Evolutionary conservation across 805 yeast genomes (phyloP).

Genomic region (Candida michaelii): DNA sequence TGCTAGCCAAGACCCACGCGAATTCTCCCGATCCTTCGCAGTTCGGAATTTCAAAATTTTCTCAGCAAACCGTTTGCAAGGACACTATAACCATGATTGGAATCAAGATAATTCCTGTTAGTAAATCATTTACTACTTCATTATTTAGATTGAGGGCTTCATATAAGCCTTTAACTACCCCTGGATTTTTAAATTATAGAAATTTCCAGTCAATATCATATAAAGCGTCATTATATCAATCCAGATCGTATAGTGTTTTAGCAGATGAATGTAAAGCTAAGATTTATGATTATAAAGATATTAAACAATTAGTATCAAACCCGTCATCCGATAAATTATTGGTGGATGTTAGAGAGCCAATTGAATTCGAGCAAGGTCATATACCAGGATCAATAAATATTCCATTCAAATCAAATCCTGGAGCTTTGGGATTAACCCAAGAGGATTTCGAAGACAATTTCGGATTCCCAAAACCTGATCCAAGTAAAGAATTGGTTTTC

Average conservation of each 20-base stretch:
- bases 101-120: conserved; percentile 4
- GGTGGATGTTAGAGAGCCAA: conserved; percentile 92
- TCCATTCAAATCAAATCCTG: conserved; percentile 89
- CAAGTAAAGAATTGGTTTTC: conserved; percentile 73
- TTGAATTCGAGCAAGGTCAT: conserved; percentile 68
- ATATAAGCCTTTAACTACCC: neutral
- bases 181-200: neutral
- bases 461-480: conserved; percentile 76
- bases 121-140: neutral
- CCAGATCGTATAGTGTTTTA: conserved; percentile 37
- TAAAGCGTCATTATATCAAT: neutral
- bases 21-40: conserved; percentile 2
- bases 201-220: neutral
- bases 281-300: conserved; percentile 50
- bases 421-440: conserved; percentile 76
- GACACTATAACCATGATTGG: conserved; percentile 5
- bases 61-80: conserved; percentile 5
- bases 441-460: conserved; percentile 81
- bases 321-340: conserved; percentile 52
- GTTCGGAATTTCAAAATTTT: conserved; percentile 6
- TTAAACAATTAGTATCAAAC: conserved; percentile 43
- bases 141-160: neutral
- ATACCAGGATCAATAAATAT: conserved; percentile 85
- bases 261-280: conserved; percentile 44
- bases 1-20: neutral